These are phyloP conservation scores for Venturia carpophila DNA, from an alignment of 2,329 filamentous ascomycete species.

Conservation along the genomic window DNA sequence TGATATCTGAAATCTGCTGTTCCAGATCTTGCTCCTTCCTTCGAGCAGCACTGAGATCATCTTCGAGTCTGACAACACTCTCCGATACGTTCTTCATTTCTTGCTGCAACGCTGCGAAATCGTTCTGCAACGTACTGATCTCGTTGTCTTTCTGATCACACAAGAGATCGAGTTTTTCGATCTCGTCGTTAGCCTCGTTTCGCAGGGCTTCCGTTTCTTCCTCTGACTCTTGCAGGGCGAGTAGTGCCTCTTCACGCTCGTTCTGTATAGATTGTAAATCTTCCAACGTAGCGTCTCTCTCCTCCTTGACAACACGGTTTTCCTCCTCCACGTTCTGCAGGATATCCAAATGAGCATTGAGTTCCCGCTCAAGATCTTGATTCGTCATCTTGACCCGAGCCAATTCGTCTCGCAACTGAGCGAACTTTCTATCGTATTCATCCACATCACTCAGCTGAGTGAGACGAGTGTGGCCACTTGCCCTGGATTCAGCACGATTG, in stretches of 20 bases:
- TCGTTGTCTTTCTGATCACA: conserved; percentile 65
- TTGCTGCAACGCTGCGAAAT: conserved; percentile 81
- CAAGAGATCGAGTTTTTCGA: conserved; percentile 53
- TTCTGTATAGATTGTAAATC: conserved; percentile 71
- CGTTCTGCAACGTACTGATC: conserved; percentile 50
- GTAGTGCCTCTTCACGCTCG: conserved; percentile 79
- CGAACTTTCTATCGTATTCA: conserved; percentile 75
- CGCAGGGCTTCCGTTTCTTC: conserved; percentile 45
- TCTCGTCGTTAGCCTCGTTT: conserved; percentile 51
- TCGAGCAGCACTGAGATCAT: conserved; percentile 74
- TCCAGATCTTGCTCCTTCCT: conserved; percentile 76
- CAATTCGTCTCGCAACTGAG: conserved; percentile 75
- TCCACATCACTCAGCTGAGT: conserved; percentile 69
- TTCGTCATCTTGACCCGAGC: conserved; percentile 82
- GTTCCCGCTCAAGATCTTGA: conserved; percentile 75
- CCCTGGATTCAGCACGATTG: conserved; percentile 64
- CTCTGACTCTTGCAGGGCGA: conserved; percentile 60
- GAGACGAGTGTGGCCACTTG: conserved; percentile 59
- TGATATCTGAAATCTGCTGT: conserved; percentile 72
- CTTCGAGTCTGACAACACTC: conserved; percentile 76
- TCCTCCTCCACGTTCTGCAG: conserved; percentile 64
- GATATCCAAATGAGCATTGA: conserved; percentile 72
- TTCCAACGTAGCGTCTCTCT: conserved; percentile 69
- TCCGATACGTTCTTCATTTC: conserved; percentile 93
- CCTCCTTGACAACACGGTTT: conserved; percentile 64